phyloP scores from a whole-genome alignment of 129 eudicot genomes.

The Mikania micrantha region DNA sequence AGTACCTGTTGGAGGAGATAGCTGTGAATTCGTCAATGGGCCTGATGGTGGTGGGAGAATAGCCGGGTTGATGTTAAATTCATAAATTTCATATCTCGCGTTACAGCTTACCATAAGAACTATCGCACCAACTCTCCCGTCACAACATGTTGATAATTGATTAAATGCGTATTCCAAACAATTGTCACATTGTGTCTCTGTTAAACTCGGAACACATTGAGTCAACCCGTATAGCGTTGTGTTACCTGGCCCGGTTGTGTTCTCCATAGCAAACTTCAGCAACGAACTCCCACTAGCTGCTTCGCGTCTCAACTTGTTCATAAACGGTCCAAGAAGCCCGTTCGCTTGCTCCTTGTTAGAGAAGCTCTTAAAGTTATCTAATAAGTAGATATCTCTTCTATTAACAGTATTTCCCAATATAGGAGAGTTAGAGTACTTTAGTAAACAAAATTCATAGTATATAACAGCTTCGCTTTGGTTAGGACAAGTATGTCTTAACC shows the following conservation, averaged over 20 bases:
- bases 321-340: background rate
- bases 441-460: too few relatives aligned
- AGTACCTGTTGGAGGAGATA: background rate
- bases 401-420: background rate
- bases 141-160: background rate
- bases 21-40: too few relatives aligned
- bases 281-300: background rate
- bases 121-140: background rate
- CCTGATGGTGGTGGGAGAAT: too few relatives aligned
- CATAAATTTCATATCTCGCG: background rate
- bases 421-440: background rate
- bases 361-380: background rate
- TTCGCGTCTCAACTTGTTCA: background rate
- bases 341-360: background rate
- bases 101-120: background rate
- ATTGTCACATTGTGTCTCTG: background rate
- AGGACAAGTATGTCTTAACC: background rate
- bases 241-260: background rate
- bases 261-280: background rate
- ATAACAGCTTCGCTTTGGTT: background rate
- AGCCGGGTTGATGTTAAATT: background rate
- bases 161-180: background rate
- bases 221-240: background rate
- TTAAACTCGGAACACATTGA: background rate
- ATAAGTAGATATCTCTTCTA: background rate